Conservation (phyloP, 2,329 filamentous ascomycete species). For the Cadophora malorum region DNA sequence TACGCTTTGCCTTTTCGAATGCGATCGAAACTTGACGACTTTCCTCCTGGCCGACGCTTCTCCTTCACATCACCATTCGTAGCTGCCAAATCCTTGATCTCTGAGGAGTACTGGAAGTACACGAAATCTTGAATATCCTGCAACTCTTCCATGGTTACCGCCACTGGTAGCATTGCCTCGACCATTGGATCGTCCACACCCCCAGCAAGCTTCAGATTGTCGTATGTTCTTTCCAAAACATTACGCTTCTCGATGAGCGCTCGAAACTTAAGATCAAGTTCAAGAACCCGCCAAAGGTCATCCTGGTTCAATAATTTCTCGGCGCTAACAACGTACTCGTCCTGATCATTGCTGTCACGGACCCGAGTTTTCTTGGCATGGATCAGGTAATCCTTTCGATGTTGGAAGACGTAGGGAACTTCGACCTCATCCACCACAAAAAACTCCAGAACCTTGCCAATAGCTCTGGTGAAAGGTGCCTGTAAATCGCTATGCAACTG, state of each 20-base stretch:
- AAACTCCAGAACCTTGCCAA: constrained; percentile 92
- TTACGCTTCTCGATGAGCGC: constrained; percentile 93
- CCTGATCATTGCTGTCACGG: constrained; percentile 68
- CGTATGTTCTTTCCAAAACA: constrained; percentile 78
- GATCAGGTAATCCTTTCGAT: constrained; percentile 96
- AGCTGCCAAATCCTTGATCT: constrained; percentile 80
- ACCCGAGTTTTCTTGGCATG: constrained; percentile 77
- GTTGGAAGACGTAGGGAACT: constrained; percentile 97
- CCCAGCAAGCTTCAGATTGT: constrained; percentile 68
- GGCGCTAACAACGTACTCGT: constrained; percentile 76
- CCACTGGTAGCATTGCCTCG: constrained; percentile 80
- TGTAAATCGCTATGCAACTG: constrained; percentile 69
- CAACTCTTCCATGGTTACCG: constrained; percentile 89
- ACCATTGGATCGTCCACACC: constrained; percentile 76
- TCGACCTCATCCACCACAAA: constrained; percentile 94
- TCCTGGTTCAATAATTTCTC: constrained; percentile 91
- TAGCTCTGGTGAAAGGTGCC: constrained; percentile 83
- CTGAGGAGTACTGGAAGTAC: constrained; percentile 87
- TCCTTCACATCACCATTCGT: constrained; percentile 68
- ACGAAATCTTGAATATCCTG: constrained; percentile 97
- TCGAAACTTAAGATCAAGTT: constrained; percentile 93
- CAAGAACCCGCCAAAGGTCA: constrained; percentile 93
- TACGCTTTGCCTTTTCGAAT: constrained; percentile 82
- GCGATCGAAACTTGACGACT: constrained; percentile 81
- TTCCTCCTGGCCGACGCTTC: constrained; percentile 79